Base-by-base conservation (phyloP, 257 asterid species). In the Gynochthodes officinalis region DNA sequence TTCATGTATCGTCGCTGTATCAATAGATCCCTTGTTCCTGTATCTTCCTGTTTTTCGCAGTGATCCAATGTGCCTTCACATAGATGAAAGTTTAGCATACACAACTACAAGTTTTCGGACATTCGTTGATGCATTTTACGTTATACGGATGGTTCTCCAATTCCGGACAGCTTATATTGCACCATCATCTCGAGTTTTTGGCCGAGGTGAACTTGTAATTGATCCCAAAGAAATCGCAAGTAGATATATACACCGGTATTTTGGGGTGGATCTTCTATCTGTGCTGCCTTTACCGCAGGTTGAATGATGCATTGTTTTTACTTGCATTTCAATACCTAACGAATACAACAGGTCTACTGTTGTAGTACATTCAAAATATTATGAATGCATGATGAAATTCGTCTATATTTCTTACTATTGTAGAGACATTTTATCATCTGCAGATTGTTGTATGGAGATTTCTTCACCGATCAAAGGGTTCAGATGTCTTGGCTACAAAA, bases 131-230 rank as follows among this genome's bases (percentile, higher is more conserved):
- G 52, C 77, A 27, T 92, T 95, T 72, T 95, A 90, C 80, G 37
- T 90, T 46, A 72, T 78, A 16, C 95, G 99, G 25, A 89, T 95
- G 76, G 80, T 77, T 81, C 89, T 95, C 53, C 99, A 95, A 65
- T 95, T 95, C 78, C 89, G 96, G 18, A 92, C 99, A 25, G 99
- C 99, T 74, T 95, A 85, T 64, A 90, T 95, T 72, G 99, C 99
- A 35, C 99, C 99, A 73, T 95, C 99, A 35, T 95, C 99, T 82
- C 92, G 99, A 65, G 98, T 95, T 64, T 95, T 95, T 84, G 99
- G 99, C 53, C 84, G 99, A 74, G 99, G 99, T 16, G 99, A 95
- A 70, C 97, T 95, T 63, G 99, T 95, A 64, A 92, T 92, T 72
- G 99, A 95, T 81, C 96, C 97, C 59, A 77, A 73, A 54, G 89